These are phyloP conservation scores for Colletotrichum acutatum DNA, from an alignment of 2,329 filamentous ascomycete genomes.

Conservation along the genomic window DNA sequence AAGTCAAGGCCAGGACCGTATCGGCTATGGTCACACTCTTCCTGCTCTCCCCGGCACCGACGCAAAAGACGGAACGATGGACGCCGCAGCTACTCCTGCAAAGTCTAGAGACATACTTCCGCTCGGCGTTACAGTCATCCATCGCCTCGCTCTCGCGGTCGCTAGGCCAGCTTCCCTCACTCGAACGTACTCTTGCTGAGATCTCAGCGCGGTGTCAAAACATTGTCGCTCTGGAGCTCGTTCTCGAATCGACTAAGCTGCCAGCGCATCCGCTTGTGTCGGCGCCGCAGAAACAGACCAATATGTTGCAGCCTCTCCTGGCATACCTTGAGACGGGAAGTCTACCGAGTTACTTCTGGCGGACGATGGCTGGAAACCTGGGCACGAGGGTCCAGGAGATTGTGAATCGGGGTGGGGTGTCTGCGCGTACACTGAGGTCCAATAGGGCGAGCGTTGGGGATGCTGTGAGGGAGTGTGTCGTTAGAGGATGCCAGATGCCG, in stretches of 20 bases:
- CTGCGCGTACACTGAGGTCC: slow-evolving; percentile 80
- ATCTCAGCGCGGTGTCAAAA: slow-evolving; percentile 89
- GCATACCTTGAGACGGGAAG: slow-evolving; percentile 87
- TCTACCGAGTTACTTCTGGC: slow-evolving; percentile 92
- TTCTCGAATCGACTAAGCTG: slow-evolving; percentile 76
- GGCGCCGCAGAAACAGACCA: slow-evolving; percentile 47
- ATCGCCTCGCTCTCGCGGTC: slow-evolving; percentile 79
- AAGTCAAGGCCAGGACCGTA: slow-evolving; percentile 77
- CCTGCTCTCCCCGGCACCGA: slow-evolving; percentile 77
- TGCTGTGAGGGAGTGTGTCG: slow-evolving; percentile 84
- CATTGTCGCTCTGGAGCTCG: slow-evolving; percentile 84
- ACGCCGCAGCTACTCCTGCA: slow-evolving; percentile 79
- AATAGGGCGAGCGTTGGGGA: slow-evolving; percentile 81
- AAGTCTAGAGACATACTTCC: slow-evolving; percentile 83
- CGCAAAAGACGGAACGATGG: slow-evolving; percentile 64
- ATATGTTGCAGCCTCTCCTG: slow-evolving; percentile 78
- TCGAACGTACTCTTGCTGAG: slow-evolving; percentile 85
- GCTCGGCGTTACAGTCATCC: slow-evolving; percentile 82
- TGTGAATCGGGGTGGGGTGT: slow-evolving; percentile 82
- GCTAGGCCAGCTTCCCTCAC: slow-evolving; percentile 80
- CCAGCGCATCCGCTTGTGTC: slow-evolving; percentile 76
- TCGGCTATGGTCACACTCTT: slow-evolving; percentile 84
- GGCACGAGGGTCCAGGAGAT: slow-evolving; percentile 86
- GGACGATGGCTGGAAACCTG: slow-evolving; percentile 83
- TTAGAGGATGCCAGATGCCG: slow-evolving; percentile 78